Percentiles rank a stretch among this genome's conserved stretches.
phyloP scores from a whole-genome alignment of 495 filamentous ascomycete species.

The Hypoxylon cercidicola region DNA sequence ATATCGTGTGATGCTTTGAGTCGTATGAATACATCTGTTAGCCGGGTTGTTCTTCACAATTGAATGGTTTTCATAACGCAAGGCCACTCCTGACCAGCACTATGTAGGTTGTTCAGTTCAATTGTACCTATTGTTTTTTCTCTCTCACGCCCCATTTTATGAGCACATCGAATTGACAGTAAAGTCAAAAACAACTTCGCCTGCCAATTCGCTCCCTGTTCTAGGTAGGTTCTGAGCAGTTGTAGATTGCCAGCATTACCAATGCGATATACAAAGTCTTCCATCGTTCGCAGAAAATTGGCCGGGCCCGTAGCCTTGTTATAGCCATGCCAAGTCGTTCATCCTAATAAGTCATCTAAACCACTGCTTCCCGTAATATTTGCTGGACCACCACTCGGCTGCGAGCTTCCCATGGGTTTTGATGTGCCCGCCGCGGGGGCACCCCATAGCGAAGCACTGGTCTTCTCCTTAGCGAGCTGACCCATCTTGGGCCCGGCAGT shows the following conservation, averaged over 20 bases:
- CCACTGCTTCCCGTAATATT: slow-evolving; percentile 46
- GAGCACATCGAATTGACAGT: slow-evolving; percentile 17
- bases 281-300: slow-evolving; percentile 8
- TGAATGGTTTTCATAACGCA: not conserved
- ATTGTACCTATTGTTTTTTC: slow-evolving; percentile 28
- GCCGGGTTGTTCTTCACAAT: no score
- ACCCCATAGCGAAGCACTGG: slow-evolving; percentile 93
- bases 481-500: slow-evolving; percentile 78
- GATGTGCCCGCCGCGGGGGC: slow-evolving; percentile 60
- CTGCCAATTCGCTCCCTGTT: slow-evolving; percentile 7
- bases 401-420: slow-evolving; percentile 44
- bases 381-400: slow-evolving; percentile 32
- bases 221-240: not conserved
- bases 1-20: no score
- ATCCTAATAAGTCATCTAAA: slow-evolving; percentile 59
- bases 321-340: slow-evolving; percentile 18
- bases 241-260: slow-evolving; percentile 13
- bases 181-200: slow-evolving; percentile 1
- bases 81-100: not conserved
- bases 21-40: no score
- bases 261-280: slow-evolving; percentile 21
- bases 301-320: not conserved
- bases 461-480: slow-evolving; percentile 95
- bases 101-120: not conserved
- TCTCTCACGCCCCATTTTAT: slow-evolving; percentile 23